Base-by-base conservation (phyloP, 192 early-diverging fungal species). In the Coemansia aciculifera region DNA sequence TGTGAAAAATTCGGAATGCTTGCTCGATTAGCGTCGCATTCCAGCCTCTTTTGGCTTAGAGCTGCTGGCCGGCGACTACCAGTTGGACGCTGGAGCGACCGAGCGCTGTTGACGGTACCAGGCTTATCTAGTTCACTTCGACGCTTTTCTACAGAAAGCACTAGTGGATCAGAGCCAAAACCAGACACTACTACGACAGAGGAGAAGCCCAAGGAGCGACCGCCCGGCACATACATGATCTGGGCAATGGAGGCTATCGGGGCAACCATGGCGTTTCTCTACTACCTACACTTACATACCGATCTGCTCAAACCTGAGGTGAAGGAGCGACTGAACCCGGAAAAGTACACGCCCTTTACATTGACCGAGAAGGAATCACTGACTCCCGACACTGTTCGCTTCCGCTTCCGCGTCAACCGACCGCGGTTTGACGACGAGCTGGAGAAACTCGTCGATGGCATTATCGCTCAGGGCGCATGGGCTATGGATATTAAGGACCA, bases 401-500 rank as follows among this genome's bases (percentile, higher is more conserved):
- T 89, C 49, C 85, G 88, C 19, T 87, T 92, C 42, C 68, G 84
- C 15, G 65, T 89, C 2, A 76, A 74, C 48, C 78, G 75, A 3
- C 82, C 87, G 8, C 63, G 72, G 0, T 86, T 85, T 42, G 78
- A 80, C 39, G 51, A 34, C n/a, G 66, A 68, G 0, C 59, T 31
- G n/a, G 78, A 81, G 34, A 67, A 68, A 34, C 23, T 52, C n/a
- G 72, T 66, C 0, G 80, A 77, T 59, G 21, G 21, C 1, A 43
- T 78, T 4, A 36, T 68, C 3, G 19, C 56, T 0, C 81, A 84
- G 36, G 78, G 89, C 56, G 72, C 79, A 7, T 89, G 87, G 67
- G 85, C 84, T 12, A 51, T 92, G 4, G 87, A 89, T 48, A 81
- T 91, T 52, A 91, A 92, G 64, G 90, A 91, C 69, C 86, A 90